Evolutionary conservation across 176 grass and related monocot species (phyloP), one percentile per base, ranked within the genome.

Genomic region (Cenchrus americanus): DNA sequence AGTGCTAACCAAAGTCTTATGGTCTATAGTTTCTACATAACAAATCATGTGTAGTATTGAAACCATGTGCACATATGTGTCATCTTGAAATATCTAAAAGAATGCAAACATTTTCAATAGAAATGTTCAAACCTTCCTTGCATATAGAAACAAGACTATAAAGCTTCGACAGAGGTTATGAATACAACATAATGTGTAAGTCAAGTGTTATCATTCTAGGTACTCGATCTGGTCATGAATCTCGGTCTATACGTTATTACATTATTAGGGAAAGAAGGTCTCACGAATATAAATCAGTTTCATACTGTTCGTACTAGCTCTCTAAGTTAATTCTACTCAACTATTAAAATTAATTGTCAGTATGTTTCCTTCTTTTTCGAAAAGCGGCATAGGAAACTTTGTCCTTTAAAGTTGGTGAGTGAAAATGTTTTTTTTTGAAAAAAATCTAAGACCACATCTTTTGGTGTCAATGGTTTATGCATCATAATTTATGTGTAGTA

Each of bases 131-230:
- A 54, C 10, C 46, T 79, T 42, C 26, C 21, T 27, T 7, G n/a
- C 15, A 30, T 86, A 44, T 80, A 72, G 76, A 78, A 85, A 77
- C 0, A 42, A 42, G 10, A 26, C 64, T 1, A 4, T 21, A 2
- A 24, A 10, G 10, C 7, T 3, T 0, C 4, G 0, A 5, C 0
- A 1, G 46, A 70, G 3, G 46, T 44, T 0, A 0, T 46, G 14
- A 3, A 76, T 41, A 11, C 9, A 22, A 58, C 41, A 14, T 0
- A 21, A n/a, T 8, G 4, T 22, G 30, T 12, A 8, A 2, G 32
- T 22, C 50, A 34, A 75, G 17, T 55, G 8, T 59, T 59, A 9
- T n/a, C 7, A 64, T 1, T 32, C 1, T 30, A 18, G 0, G 1
- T 44, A 44, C 43, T 44, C 43, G 4, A 44, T 30, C 27, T 30